Base-by-base conservation (phyloP, 2,329 filamentous ascomycete species). In the Nakataea oryzae region DNA sequence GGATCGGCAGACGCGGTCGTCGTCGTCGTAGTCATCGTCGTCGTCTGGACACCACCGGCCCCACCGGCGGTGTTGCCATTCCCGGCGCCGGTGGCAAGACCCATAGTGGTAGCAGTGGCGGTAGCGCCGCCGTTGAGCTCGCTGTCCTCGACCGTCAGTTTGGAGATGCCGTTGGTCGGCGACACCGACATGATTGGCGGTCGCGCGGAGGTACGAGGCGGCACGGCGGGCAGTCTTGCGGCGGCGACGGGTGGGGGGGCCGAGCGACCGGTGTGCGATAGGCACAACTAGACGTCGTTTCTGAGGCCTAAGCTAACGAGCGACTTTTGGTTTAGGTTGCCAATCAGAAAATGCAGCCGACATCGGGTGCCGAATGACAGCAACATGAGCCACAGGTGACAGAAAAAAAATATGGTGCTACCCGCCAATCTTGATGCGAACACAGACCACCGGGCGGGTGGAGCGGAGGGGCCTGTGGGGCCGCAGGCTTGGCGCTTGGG, bases 161-260 rank as follows among this genome's bases (percentile, higher is more conserved):
- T 54, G 14, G 59, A 60, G 41, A 60, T 60, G 41, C 59, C 59
- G 50, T 60, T 47, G 9, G 59, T 50, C n/a, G 59, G 59, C 21
- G 59, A 60, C 34, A 28, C 29, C 6, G 50, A 54, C 59, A 60
- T 60, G 29, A 26, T 60, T 14, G 9, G 57, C 32, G 17, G 32
- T 56, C 17, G 54, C 54, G 14, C 12, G 27, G 27, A 21, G 9
- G 27, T 9, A 21, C 54, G 17, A 13, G 27, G 27, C 9, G 24
- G n/a, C 21, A 47, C 41, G 41, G 6, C 4, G 9, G 24, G 26
- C 54, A 55, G 12, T 24, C 41, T 55, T n/a, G 54, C 54, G 14
- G n/a, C n/a, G 54, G n/a, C n/a, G 2, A 7, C 24, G 54, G 24
- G 54, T 3, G 54, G 11, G 54, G 24, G 54, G 3, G 14, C 5